phyloP scores from a whole-genome alignment of 2,329 filamentous ascomycete genomes.

The Kalmusia sp. region DNA sequence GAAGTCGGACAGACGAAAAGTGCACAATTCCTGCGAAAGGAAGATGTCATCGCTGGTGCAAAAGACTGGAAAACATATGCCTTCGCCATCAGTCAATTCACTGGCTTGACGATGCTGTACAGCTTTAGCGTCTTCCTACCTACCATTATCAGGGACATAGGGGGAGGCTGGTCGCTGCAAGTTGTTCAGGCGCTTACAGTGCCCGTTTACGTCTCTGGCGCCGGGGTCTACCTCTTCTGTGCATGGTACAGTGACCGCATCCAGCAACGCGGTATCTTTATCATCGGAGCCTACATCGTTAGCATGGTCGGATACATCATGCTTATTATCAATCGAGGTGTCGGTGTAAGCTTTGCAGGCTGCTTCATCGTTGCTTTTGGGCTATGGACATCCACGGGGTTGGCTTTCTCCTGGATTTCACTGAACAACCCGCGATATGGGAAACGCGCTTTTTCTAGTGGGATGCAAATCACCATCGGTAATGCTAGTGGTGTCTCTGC shows the following conservation, averaged over 20 bases:
- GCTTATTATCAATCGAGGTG: conserved; percentile 7
- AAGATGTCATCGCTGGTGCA: conserved; percentile 58
- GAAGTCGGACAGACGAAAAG: conserved; percentile 51
- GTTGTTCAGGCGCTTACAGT: conserved; percentile 40
- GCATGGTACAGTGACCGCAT: conserved; percentile 36
- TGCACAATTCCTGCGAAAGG: conserved; percentile 54
- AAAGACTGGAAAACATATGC: conserved; percentile 40
- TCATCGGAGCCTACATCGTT: conserved; percentile 36
- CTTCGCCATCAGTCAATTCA: conserved; percentile 55
- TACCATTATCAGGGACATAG: conserved; percentile 36
- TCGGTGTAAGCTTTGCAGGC: conserved; percentile 15
- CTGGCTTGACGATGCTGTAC: conserved; percentile 31
- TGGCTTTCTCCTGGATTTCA: conserved; percentile 21
- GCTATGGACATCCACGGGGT: conserved; percentile 17
- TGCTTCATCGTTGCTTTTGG: conserved; percentile 25
- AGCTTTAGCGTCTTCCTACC: conserved; percentile 38
- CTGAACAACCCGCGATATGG: conserved; percentile 26
- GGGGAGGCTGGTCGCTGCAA: conserved; percentile 26
- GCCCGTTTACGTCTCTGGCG: conserved; percentile 37
- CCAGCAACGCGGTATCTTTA: conserved; percentile 35
- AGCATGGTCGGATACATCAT: conserved; percentile 59
- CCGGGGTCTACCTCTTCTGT: conserved; percentile 27
- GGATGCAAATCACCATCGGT: conserved; percentile 33
- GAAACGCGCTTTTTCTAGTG: conserved; percentile 21
- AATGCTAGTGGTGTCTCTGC: conserved; percentile 40